Evolutionary conservation across 768 basidiomycete species (phyloP), one percentile per base, ranked within the genome.

Genomic region (Suillus bovinus): DNA sequence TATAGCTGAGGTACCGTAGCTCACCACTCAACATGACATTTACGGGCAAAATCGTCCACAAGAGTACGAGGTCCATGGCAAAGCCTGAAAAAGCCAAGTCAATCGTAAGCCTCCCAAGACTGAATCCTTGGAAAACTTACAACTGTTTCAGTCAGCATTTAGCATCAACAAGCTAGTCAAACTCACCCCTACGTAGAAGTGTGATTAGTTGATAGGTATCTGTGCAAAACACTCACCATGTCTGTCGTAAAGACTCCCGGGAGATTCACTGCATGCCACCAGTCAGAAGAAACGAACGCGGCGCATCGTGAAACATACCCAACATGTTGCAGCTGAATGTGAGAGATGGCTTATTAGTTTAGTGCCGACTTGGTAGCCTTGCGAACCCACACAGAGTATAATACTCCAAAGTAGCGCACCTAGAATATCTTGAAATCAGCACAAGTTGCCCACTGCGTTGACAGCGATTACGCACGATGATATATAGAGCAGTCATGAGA

Each of bases 401-500:
- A 0, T 52, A 52, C n/a, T 13, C 50, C 50, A 31, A 31, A 10
- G 6, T 52, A 52, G 17, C 50, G 50, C 50, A 52, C 29, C 50
- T 52, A 4, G 2, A 31, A 31, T 31, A 31, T 50, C 20, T 20
- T 20, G 29, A 52, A 6, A 20, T 52, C 11, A 52, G 11, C 3
- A 31, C 20, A 20, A 20, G 9, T n/a, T 52, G 31, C 31, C 11
- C 20, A 33, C 24, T 31, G 17, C 29, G 29, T 20, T 31, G 2
- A 52, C 20, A 33, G n/a, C 3, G 13, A 11, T 20, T 33, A 33
- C 50, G 29, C 7, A 52, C 50, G 31, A 13, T 13, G 3, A 52
- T 33, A 52, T 52, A 52, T 33, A 52, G 50, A 52, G 29, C 29
- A 52, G 50, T 52, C 50, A 52, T 52, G 50, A 52, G 3, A n/a